These are phyloP conservation scores for Gossypium rotundifolium DNA, from an alignment of 345 rosid species.

Conservation along the genomic window DNA sequence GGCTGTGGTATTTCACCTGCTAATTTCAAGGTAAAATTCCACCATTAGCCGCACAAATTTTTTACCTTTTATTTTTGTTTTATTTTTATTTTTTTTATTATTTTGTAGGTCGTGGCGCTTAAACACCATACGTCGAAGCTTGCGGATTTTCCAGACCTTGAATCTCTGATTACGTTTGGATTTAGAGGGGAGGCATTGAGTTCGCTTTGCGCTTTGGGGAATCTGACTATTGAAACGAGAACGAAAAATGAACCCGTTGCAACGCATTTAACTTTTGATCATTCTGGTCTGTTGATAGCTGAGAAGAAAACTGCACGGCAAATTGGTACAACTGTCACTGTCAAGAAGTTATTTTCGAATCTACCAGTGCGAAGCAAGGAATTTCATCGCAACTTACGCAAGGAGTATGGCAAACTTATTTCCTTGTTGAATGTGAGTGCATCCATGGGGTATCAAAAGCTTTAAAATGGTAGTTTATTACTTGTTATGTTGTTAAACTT, in stretches of 20 bases:
- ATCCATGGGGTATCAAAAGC: not conserved
- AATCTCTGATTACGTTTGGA: constrained; percentile 73
- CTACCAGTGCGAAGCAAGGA: constrained; percentile 94
- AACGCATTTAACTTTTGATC: constrained; percentile 76
- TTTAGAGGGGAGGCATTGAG: constrained; percentile 98
- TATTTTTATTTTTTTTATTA: not conserved
- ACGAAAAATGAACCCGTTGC: constrained; percentile 67
- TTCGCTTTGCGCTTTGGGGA: constrained; percentile 80
- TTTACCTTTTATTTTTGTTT: not conserved
- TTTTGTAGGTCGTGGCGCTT: constrained; percentile 62
- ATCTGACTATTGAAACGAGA: constrained; percentile 76
- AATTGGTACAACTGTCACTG: constrained; percentile 84
- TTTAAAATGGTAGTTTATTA: not conserved
- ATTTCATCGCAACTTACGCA: constrained; percentile 85
- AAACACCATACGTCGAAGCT: constrained; percentile 96
- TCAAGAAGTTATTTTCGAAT: constrained; percentile 75
- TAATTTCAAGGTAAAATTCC: constrained; percentile 59
- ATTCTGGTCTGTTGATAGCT: constrained; percentile 54
- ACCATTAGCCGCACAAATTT: not conserved
- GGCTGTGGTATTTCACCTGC: constrained; percentile 85
- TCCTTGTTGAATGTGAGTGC: constrained; percentile 75
- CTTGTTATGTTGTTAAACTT: not conserved
- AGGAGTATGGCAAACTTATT: constrained; percentile 83
- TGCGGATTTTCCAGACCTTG: constrained; percentile 67
- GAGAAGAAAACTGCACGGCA: constrained; percentile 83